Base-by-base conservation (phyloP, 805 yeast species). In the Grigorovia yakushimaensis region DNA sequence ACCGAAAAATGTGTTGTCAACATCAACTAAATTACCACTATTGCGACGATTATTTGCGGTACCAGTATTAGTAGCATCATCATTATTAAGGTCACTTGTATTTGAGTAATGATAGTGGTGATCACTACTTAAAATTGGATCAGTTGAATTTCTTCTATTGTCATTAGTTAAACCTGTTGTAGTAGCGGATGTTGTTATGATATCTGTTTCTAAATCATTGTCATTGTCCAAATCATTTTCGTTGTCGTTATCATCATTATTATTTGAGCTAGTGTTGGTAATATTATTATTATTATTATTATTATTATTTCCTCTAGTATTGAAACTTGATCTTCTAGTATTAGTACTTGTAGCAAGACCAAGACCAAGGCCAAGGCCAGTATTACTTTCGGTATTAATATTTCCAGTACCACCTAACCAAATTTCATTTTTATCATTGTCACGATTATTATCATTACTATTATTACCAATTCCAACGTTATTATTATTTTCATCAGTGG, bases 1-100 rank as follows among this genome's bases (percentile, higher is more conserved):
- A 11, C 60, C 64, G 46, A 54, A 59, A 24, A 61, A 51, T 9
- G 58, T 61, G 24, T 53, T 53, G 20, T 57, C 60, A 23, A 55
- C 46, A 8, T 56, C 54, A 22, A 33, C 15, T 33, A 33, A 33
- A 10, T 9, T 24, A 15, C 22, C 23, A 37, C 15, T 39, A 7
- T 7, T 27, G 13, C 33, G 33, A 27, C 33, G 33, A 7, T 17
- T 13, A 23, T 24, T 27, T 30, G 24, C n/a, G 19, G 33, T 20
- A 7, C 23, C 22, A 15, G 39, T 44, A 23, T 38, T 39, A 19
- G 23, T 39, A 22, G 35, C 38, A 10, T 18, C 30, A 15, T 17
- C 22, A 17, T 30, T 21, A 17, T 5, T 10, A 36, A 10, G 11
- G 15, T 5, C 11, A 18, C 13, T 23, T 8, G 33, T 20, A 21